Evolutionary conservation across 106 monocot species (phyloP).

Genomic region (Phalaenopsis aphrodite): DNA sequence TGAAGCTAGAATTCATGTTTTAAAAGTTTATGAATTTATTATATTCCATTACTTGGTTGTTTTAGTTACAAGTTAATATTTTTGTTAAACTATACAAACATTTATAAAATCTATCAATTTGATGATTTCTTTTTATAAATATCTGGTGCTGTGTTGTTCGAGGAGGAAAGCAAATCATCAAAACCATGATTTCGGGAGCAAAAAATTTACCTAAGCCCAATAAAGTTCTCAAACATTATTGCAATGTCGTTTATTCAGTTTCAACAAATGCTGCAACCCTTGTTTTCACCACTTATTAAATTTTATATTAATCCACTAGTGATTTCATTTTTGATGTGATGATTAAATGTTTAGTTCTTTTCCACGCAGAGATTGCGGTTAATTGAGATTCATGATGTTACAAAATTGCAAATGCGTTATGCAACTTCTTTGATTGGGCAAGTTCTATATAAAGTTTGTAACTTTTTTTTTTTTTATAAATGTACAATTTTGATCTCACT

Average conservation of each 20-base stretch:
- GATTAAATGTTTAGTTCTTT: neutral
- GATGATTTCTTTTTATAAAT: too few relatives aligned
- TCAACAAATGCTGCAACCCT: neutral
- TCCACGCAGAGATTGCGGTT: slow-evolving; percentile 66
- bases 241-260: neutral
- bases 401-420: slow-evolving; percentile 91
- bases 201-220: neutral
- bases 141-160: too few relatives aligned
- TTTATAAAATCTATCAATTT: too few relatives aligned
- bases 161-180: too few relatives aligned
- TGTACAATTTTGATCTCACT: neutral
- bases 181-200: neutral
- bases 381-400: slow-evolving; percentile 87
- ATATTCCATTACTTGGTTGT: too few relatives aligned
- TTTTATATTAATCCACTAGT: neutral
- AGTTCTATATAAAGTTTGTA: slow-evolving; percentile 3
- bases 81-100: too few relatives aligned
- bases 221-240: neutral
- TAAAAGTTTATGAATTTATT: too few relatives aligned
- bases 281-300: neutral
- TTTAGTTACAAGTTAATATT: neutral
- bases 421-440: slow-evolving; percentile 84
- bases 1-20: too few relatives aligned
- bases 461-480: neutral
- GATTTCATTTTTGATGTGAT: neutral